These are phyloP conservation scores for Thelonectria blattea DNA, from an alignment of 2,329 filamentous ascomycete species.

Conservation along the genomic window DNA sequence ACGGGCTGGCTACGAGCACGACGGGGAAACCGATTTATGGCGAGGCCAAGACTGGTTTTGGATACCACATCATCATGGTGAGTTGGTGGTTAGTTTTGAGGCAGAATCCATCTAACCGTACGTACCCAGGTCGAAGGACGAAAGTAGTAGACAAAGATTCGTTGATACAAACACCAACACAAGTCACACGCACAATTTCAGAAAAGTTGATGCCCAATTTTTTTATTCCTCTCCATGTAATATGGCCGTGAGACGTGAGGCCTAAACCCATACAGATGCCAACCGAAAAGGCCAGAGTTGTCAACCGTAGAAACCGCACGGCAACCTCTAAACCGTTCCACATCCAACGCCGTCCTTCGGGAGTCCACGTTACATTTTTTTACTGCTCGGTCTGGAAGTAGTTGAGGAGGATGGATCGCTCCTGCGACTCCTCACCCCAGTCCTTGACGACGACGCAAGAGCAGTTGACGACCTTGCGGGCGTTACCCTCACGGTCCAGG, in stretches of 20 bases:
- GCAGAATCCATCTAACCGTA: conserved; percentile 5
- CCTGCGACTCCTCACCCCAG: conserved; percentile 99
- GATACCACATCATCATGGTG: conserved; percentile 84
- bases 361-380: conserved; percentile 39
- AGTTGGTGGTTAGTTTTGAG: conserved; percentile 19
- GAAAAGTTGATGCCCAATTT: conserved; percentile 41
- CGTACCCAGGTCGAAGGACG: conserved; percentile 47
- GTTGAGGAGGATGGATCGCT: conserved; percentile 98
- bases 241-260: conserved; percentile 43
- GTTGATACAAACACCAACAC: conserved; percentile 8
- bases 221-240: conserved; percentile 50
- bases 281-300: conserved; percentile 55
- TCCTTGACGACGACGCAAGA: conserved; percentile 99
- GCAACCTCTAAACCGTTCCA: conserved; percentile 49
- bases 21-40: conserved; percentile 68
- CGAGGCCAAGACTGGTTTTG: conserved; percentile 76
- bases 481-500: conserved; percentile 98
- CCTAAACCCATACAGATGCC: conserved; percentile 52
- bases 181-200: background rate
- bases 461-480: conserved; percentile 99
- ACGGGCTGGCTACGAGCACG: conserved; percentile 69
- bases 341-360: conserved; percentile 41
- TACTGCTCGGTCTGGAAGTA: conserved; percentile 96
- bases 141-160: conserved; percentile 43
- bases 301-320: conserved; percentile 43